Percentiles rank a stretch among this genome's conserved stretches.
Evolutionary conservation across 139 green algal species (phyloP).

Genomic region (Ulvella scutata): DNA sequence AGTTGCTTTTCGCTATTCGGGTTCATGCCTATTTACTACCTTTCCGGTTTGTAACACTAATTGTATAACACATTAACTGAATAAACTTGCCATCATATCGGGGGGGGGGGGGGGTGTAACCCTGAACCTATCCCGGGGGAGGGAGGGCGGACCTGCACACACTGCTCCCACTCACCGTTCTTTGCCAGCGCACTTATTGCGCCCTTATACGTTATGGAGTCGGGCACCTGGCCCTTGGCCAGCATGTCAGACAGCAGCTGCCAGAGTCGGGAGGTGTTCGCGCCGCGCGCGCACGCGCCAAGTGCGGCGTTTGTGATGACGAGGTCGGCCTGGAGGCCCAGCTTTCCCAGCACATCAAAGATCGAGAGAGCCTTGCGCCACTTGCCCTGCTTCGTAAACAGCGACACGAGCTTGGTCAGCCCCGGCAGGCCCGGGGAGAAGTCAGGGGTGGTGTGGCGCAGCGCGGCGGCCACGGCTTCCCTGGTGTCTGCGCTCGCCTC

Average conservation of each 20-base stretch:
- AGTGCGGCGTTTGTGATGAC: not conserved
- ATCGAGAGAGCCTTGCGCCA: not conserved
- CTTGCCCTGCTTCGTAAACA: constrained; percentile 3
- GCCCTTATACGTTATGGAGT: not conserved
- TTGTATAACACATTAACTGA: too few relatives aligned
- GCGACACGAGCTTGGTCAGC: not conserved
- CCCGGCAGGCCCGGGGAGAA: not conserved
- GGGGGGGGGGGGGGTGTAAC: too few relatives aligned
- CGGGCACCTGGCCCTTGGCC: not conserved
- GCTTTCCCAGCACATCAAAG: not conserved
- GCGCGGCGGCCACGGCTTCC: not conserved
- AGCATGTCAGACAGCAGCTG: not conserved
- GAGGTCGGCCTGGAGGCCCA: not conserved
- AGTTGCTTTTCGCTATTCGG: too few relatives aligned
- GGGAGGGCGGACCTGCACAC: not conserved
- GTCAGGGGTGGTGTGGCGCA: not conserved
- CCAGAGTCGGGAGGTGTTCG: not conserved
- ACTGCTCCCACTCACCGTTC: not conserved
- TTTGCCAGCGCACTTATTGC: not conserved
- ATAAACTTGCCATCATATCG: too few relatives aligned
- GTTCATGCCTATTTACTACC: too few relatives aligned
- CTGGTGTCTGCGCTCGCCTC: not conserved
- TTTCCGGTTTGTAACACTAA: too few relatives aligned
- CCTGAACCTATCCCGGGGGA: too few relatives aligned
- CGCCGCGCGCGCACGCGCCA: not conserved